phyloP scores from a whole-genome alignment of 1,284 basidiomycete genomes.

The Ceratobasidium sp. region DNA sequence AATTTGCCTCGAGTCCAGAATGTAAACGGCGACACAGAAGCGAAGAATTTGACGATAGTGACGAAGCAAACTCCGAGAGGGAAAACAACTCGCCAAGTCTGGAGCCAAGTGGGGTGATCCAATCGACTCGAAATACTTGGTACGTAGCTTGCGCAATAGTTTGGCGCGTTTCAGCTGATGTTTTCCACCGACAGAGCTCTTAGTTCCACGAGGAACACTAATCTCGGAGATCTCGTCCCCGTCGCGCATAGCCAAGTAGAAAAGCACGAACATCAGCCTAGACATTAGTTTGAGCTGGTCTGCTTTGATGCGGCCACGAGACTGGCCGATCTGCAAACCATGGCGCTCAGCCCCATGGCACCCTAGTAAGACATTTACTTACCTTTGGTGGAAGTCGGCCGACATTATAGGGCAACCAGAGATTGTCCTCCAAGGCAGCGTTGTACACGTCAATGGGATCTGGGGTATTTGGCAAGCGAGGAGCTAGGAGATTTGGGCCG shows the following conservation, averaged over 20 bases:
- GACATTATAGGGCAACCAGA: constrained; percentile 23
- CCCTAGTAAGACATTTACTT: background rate
- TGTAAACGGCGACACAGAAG: constrained; percentile 1
- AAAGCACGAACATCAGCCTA: background rate
- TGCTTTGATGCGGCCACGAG: background rate
- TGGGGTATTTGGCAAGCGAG: background rate
- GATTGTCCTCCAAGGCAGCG: background rate
- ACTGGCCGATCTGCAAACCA: constrained; percentile 22
- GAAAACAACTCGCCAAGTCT: background rate
- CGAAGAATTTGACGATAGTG: constrained; percentile 22
- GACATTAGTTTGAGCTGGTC: constrained; percentile 22
- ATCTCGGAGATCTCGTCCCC: background rate
- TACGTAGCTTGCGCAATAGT: background rate
- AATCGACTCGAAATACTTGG: constrained; percentile 7
- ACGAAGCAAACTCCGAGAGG: background rate
- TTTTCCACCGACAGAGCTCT: background rate
- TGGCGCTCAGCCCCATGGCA: background rate
- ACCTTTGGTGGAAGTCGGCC: constrained; percentile 17
- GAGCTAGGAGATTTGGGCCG: background rate
- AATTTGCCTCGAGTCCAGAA: background rate
- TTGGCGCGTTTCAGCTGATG: background rate
- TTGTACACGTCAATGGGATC: constrained; percentile 4
- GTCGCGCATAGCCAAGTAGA: constrained; percentile 17
- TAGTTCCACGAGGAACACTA: background rate
- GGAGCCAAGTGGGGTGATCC: constrained; percentile 1